Evolutionary conservation across 495 filamentous ascomycete species (phyloP).

Genomic region (Podospora pseudopauciseta): DNA sequence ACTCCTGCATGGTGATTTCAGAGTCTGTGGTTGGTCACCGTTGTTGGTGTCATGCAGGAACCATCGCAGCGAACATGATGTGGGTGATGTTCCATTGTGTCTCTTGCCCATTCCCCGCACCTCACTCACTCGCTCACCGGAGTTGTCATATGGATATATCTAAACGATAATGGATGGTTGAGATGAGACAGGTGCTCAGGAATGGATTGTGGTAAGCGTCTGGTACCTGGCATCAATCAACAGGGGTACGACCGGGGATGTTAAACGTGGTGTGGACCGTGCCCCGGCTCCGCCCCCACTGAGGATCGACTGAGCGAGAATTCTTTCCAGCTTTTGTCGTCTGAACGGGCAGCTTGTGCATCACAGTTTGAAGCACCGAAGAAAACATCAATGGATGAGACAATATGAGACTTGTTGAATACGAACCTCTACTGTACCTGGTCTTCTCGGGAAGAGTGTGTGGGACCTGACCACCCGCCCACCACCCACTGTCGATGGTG

Average conservation of each 20-base stretch:
- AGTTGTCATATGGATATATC: background rate
- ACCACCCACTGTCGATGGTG: background rate
- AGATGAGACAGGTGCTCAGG: too few relatives aligned
- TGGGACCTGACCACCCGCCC: background rate
- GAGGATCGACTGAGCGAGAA: background rate
- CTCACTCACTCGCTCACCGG: background rate
- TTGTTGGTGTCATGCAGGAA: conserved; percentile 18
- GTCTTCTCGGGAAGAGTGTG: background rate
- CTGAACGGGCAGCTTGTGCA: background rate
- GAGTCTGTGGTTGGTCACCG: conserved; percentile 11
- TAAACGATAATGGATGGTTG: background rate
- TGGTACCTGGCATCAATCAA: background rate
- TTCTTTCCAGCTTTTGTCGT: background rate
- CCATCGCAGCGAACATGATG: conserved; percentile 8
- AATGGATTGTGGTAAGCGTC: background rate
- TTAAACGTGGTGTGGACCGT: background rate
- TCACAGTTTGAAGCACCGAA: background rate
- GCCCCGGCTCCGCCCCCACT: background rate
- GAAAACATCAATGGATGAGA: background rate
- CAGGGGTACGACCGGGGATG: background rate
- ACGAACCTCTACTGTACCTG: background rate
- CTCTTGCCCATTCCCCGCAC: conserved; percentile 7
- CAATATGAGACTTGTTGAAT: background rate
- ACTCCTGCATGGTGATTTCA: conserved; percentile 4
- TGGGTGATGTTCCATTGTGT: conserved; percentile 3